phyloP scores from a whole-genome alignment of 345 rosid genomes.

The Viola odorata region DNA sequence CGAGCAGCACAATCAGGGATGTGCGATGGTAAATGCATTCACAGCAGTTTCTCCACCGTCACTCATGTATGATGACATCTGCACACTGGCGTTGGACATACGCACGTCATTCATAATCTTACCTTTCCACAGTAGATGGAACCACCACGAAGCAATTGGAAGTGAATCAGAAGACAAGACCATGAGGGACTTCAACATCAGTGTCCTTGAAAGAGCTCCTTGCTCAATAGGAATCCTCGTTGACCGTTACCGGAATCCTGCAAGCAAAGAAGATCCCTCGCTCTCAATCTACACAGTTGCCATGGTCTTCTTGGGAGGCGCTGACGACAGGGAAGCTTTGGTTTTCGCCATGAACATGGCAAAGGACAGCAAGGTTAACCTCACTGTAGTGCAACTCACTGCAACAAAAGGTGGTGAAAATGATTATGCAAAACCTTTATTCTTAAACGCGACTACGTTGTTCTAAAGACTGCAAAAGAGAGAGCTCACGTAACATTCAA shows the following conservation, averaged over 20 bases:
- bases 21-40: conserved; percentile 5
- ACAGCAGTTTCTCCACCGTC: conserved; percentile 23
- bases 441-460: neutral
- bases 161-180: conserved; percentile 14
- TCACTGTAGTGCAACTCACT: conserved; percentile 16
- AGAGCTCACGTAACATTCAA: neutral
- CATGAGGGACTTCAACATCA: conserved; percentile 22
- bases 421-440: neutral
- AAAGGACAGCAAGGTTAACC: conserved; percentile 8
- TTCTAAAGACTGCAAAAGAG: neutral
- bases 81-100: conserved; percentile 23
- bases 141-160: conserved; percentile 13
- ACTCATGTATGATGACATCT: conserved; percentile 30
- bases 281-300: conserved; percentile 13
- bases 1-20: conserved; percentile 8
- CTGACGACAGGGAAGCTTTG: conserved; percentile 38
- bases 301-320: conserved; percentile 32
- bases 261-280: conserved; percentile 5
- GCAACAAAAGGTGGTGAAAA: neutral
- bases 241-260: neutral
- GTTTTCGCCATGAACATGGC: conserved; percentile 23
- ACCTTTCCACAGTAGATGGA: conserved; percentile 39
- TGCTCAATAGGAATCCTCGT: conserved; percentile 23
- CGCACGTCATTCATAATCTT: conserved; percentile 21
- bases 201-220: conserved; percentile 30